Conservation (phyloP, 352 stramenopile species). For the Blastocystis sp. region DNA sequence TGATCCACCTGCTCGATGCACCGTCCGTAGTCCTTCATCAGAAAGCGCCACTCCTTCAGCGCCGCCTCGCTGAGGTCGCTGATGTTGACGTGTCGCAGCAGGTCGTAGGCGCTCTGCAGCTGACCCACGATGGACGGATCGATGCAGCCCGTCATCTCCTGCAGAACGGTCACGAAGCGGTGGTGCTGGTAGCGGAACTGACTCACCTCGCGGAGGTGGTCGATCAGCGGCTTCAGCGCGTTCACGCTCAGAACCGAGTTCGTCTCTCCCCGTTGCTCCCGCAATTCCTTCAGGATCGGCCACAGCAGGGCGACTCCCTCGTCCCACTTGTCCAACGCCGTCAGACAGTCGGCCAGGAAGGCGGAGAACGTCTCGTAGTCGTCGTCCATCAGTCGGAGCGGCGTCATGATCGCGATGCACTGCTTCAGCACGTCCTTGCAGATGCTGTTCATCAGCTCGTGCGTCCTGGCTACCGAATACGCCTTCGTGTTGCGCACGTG, state of each 20-base stretch:
- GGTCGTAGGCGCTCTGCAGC: conserved; percentile 75
- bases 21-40: conserved; percentile 76
- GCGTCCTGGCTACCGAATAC: conserved; percentile 62
- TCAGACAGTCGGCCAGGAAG: background rate
- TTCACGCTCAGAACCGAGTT: conserved; percentile 70
- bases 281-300: conserved; percentile 73
- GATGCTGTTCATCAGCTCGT: conserved; percentile 55
- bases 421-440: conserved; percentile 55
- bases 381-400: conserved; percentile 37
- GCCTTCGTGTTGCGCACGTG: conserved; percentile 76
- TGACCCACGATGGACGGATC: conserved; percentile 59
- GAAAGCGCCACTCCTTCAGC: conserved; percentile 70
- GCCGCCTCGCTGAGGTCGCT: conserved; percentile 75
- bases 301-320: conserved; percentile 65
- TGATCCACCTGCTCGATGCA: conserved; percentile 81
- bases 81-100: conserved; percentile 69
- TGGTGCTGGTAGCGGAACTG: conserved; percentile 80
- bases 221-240: conserved; percentile 72
- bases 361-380: conserved; percentile 53
- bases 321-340: conserved; percentile 54
- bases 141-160: conserved; percentile 62
- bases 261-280: conserved; percentile 72
- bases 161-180: conserved; percentile 73
- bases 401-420: conserved; percentile 33
- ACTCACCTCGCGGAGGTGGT: conserved; percentile 72